phyloP scores from a whole-genome alignment of 331 rosid genomes.

The Quercus phellos region DNA sequence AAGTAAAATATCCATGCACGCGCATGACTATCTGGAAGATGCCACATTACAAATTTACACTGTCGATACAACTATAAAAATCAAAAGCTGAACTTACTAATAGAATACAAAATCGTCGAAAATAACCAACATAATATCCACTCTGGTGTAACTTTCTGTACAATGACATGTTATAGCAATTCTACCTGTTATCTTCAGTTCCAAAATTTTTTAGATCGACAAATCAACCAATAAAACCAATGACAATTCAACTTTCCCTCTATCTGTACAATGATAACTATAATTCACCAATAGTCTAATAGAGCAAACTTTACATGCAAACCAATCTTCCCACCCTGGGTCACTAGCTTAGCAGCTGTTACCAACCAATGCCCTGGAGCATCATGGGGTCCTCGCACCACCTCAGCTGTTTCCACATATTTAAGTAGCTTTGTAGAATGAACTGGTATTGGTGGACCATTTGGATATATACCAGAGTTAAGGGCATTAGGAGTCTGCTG shows the following conservation, averaged over 20 bases:
- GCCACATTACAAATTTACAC: not conserved
- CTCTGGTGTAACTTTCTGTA: slow-evolving; percentile 34
- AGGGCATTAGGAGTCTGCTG: slow-evolving; percentile 69
- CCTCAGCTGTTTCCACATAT: slow-evolving; percentile 78
- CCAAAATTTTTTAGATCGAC: slow-evolving; percentile 12
- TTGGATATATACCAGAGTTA: slow-evolving; percentile 83
- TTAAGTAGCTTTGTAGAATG: slow-evolving; percentile 60
- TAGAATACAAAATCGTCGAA: not conserved
- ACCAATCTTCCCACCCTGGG: slow-evolving; percentile 74
- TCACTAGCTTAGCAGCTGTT: slow-evolving; percentile 78
- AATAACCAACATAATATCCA: slow-evolving; percentile 9
- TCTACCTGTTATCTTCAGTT: slow-evolving; percentile 19
- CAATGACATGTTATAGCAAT: slow-evolving; percentile 29
- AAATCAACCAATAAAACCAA: slow-evolving; percentile 7
- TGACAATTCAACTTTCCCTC: slow-evolving; percentile 11
- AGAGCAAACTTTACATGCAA: slow-evolving; percentile 85
- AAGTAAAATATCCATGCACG: not conserved
- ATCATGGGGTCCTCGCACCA: slow-evolving; percentile 83
- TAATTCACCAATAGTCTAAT: slow-evolving; percentile 64
- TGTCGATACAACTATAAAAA: not conserved
- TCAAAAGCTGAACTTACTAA: not conserved
- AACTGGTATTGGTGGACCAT: slow-evolving; percentile 73
- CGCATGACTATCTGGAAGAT: not conserved
- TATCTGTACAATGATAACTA: slow-evolving; percentile 12
- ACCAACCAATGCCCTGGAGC: slow-evolving; percentile 95